Evolutionary conservation across 75 land plant genomes (phyloP).

Genomic region (Cryptomeria japonica): DNA sequence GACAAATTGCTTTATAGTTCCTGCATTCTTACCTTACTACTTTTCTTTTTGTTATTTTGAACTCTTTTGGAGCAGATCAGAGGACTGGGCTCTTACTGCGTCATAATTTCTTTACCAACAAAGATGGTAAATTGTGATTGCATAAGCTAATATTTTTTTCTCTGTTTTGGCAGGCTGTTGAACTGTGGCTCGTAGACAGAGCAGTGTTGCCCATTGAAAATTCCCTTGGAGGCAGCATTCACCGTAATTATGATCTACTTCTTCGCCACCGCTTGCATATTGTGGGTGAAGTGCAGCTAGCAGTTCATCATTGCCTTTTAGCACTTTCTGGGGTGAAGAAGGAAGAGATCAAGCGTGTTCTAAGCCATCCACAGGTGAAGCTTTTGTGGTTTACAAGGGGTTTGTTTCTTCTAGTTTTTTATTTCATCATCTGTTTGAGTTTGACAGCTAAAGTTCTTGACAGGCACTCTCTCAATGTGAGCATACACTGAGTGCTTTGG

Average conservation of each 20-base stretch:
- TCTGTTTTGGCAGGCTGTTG: slow-evolving; percentile 62
- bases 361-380: slow-evolving; percentile 85
- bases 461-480: slow-evolving; percentile 96
- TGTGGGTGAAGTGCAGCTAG: slow-evolving; percentile 75
- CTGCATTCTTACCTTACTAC: not conserved
- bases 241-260: slow-evolving; percentile 79
- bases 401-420: not conserved
- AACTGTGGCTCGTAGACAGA: slow-evolving; percentile 68
- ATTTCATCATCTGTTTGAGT: not conserved
- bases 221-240: slow-evolving; percentile 71
- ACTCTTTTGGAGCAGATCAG: not conserved
- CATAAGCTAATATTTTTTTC: not conserved
- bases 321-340: slow-evolving; percentile 60
- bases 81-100: not conserved
- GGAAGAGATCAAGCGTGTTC: slow-evolving; percentile 65
- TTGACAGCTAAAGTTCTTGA: slow-evolving; percentile 8
- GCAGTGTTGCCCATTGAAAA: slow-evolving; percentile 87
- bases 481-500: slow-evolving; percentile 56
- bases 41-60: not conserved
- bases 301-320: slow-evolving; percentile 63
- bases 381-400: not conserved
- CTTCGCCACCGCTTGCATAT: slow-evolving; percentile 80
- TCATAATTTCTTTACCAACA: not conserved
- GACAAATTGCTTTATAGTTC: not conserved
- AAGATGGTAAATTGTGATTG: not conserved